A percentile compares a stretch with the other conserved stretches of the same genome.
These are phyloP conservation scores for Phytopythium litorale DNA, from an alignment of 352 stramenopile species.

Conservation along the genomic window DNA sequence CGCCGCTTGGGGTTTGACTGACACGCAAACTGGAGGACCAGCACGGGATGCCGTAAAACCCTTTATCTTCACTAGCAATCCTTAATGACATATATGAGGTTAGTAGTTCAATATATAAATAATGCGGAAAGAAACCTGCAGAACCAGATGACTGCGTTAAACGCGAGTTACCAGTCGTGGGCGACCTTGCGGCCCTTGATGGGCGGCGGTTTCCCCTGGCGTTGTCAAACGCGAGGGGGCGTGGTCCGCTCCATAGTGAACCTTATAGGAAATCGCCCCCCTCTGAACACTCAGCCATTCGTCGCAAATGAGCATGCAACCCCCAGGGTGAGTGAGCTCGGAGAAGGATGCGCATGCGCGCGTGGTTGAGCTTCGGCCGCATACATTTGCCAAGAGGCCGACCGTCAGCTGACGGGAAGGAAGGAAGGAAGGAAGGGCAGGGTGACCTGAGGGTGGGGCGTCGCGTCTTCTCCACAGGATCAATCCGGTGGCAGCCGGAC, in stretches of 20 bases:
- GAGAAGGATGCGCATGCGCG: no score
- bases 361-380: no score
- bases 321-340: no score
- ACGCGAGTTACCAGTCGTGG: neutral
- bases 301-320: slow-evolving; percentile 7
- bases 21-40: neutral
- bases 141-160: neutral
- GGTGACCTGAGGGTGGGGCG: neutral
- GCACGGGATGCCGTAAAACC: no score
- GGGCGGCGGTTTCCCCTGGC: neutral
- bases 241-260: neutral
- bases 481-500: neutral
- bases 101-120: neutral
- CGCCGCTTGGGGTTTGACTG: neutral
- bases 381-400: neutral
- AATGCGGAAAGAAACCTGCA: neutral
- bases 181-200: neutral
- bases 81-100: no score
- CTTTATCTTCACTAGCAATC: no score
- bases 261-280: no score
- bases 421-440: no score
- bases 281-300: neutral
- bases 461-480: neutral
- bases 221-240: neutral
- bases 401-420: no score